Percentiles rank a stretch among this genome's conserved stretches.
These are phyloP conservation scores for Hypocreales sp. DNA, from an alignment of 2,329 filamentous ascomycete species.

Conservation along the genomic window DNA sequence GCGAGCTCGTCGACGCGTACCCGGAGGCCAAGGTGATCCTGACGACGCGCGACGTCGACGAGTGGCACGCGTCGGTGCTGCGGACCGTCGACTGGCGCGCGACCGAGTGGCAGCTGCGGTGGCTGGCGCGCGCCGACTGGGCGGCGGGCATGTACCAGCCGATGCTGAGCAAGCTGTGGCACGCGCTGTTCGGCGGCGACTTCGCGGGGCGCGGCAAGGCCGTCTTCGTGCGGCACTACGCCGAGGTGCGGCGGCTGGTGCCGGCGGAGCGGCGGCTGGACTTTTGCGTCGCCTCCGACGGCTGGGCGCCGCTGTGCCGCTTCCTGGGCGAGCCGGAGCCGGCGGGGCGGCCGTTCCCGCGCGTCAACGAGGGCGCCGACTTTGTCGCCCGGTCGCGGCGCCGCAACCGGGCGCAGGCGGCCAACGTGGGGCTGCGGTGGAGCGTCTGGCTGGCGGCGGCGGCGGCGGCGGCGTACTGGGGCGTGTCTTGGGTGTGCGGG, in stretches of 20 bases:
- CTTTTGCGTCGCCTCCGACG: conserved; percentile 17
- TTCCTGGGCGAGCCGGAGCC: conserved; percentile 19
- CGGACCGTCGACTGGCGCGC: conserved; percentile 53
- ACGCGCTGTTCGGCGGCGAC: conserved; percentile 54
- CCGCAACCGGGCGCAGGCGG: too few relatives aligned
- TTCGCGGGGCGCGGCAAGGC: conserved; percentile 50
- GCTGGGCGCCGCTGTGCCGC: conserved; percentile 21
- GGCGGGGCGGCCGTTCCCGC: conserved; percentile 21
- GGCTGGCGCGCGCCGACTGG: too few relatives aligned
- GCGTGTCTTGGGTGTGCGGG: too few relatives aligned
- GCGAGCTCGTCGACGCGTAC: conserved; percentile 58
- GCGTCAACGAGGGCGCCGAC: conserved; percentile 18
- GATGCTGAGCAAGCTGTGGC: conserved; percentile 50
- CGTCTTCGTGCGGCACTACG: conserved; percentile 31
- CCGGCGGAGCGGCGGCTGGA: conserved; percentile 16
- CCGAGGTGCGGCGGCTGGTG: conserved; percentile 14
- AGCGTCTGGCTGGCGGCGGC: too few relatives aligned
- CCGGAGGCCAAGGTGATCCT: conserved; percentile 58
- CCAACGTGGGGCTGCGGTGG: too few relatives aligned
- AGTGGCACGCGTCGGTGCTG: conserved; percentile 46
- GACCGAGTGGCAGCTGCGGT: conserved; percentile 41
- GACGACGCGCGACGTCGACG: conserved; percentile 49
- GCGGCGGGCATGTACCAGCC: conserved; percentile 52
- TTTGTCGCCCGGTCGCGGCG: too few relatives aligned
- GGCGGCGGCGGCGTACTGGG: too few relatives aligned